A percentile compares a stretch with the other conserved stretches of the same genome.
Evolutionary conservation across 768 basidiomycete genomes (phyloP).

Genomic region (Kwoniella mangroviensis): DNA sequence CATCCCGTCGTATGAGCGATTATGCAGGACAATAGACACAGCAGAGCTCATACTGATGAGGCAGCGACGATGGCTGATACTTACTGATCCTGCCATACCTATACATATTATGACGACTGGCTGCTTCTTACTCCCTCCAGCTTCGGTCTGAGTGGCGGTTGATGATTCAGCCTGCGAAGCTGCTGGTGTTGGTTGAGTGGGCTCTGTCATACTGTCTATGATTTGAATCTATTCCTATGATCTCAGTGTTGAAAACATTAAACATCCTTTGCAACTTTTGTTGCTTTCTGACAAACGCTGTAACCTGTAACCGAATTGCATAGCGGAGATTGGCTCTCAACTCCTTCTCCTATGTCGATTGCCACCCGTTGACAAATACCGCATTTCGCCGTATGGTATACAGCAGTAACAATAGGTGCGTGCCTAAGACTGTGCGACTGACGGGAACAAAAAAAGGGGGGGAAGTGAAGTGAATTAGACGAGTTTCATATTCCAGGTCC

Average conservation of each 20-base stretch:
- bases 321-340: too few species aligned
- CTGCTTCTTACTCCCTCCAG: slow-evolving; percentile 54
- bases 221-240: too few species aligned
- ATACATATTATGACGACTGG: slow-evolving; percentile 86
- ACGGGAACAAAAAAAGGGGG: background rate
- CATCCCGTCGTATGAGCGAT: background rate
- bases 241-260: background rate
- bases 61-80: slow-evolving; percentile 14
- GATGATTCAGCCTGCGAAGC: slow-evolving; percentile 20
- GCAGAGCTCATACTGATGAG: background rate
- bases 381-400: background rate
- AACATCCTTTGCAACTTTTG: too few species aligned
- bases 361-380: background rate
- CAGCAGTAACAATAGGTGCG: background rate
- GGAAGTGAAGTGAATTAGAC: background rate
- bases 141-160: background rate
- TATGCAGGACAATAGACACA: background rate
- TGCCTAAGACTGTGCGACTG: background rate
- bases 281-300: too few species aligned
- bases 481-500: slow-evolving; percentile 10
- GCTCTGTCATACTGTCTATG: slow-evolving; percentile 1
- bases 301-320: too few species aligned
- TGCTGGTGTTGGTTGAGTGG: background rate
- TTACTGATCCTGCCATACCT: slow-evolving; percentile 85
- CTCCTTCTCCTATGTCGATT: background rate